Base-by-base conservation (phyloP, 2,329 filamentous ascomycete species). In the Hirsutella thompsonii region DNA sequence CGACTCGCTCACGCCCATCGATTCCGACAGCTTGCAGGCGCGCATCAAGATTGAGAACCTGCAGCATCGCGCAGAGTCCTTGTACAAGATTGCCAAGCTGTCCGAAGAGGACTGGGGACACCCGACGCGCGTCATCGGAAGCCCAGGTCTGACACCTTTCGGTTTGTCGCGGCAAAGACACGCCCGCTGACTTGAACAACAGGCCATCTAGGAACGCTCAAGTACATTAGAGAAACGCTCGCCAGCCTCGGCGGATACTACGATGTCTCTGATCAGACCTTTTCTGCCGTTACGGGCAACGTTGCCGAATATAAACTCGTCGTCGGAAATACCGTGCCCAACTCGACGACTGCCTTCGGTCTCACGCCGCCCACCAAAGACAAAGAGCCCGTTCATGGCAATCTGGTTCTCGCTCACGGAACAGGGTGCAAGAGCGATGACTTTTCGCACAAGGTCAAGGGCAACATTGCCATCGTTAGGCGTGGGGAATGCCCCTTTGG, bases 401-500 rank as follows among this genome's bases (percentile, higher is more conserved):
- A 76, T 9, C 53, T 86, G 3, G 65, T 79, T n/a, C 65, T 76
- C 10, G 74, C 81, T 9, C 57, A 61, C 9, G 77, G 79, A 52
- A 58, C 76, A 5, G 83, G 83, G 37, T 89, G 83, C 56, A 55
- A 70, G 14, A 59, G 64, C 5, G 63, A 68, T 2, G 81, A 89
- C 58, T 89, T 76, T 54, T 74, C 82, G 2, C 52, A 66, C 2
- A 58, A 63, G 1, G 62, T 81, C 4, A 57, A 64, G 9, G 81
- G 77, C 38, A 76, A 75, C 43, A 79, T 92, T 44, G 83, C 81
- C 9, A 67, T 92, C 30, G 71, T 92, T 47, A 66, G 69, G 23
- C 78, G 85, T 42, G 85, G 85, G 40, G 67, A 61, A 2, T 92
- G 85, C 54, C 49, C 76, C 8, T 92, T 90, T 49, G 82, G 79